These are phyloP conservation scores for Yarrowia phangngaensis DNA, from an alignment of 805 yeast species.

Conservation along the genomic window DNA sequence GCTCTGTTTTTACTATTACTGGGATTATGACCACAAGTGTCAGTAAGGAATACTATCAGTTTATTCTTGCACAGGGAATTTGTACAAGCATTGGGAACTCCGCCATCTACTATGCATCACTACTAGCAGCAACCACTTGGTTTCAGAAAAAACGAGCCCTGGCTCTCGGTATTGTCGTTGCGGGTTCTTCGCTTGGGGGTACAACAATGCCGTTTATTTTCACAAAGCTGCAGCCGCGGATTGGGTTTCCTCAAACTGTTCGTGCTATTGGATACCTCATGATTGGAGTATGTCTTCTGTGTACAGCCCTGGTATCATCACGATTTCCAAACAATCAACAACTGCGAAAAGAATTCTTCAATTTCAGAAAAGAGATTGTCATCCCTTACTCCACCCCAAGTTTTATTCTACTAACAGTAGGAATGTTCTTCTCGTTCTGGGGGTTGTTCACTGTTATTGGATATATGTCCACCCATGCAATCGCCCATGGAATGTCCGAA, in stretches of 20 bases:
- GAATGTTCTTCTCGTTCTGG: slow-evolving; percentile 46
- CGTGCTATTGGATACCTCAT: slow-evolving; percentile 46
- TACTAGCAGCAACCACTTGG: slow-evolving; percentile 56
- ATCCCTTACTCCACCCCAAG: slow-evolving; percentile 10
- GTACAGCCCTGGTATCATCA: slow-evolving; percentile 38
- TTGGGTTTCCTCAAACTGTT: slow-evolving; percentile 62
- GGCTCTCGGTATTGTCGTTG: slow-evolving; percentile 59
- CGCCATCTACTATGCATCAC: slow-evolving; percentile 49
- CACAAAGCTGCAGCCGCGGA: slow-evolving; percentile 43
- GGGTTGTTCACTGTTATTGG: slow-evolving; percentile 51
- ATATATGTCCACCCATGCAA: slow-evolving; percentile 55
- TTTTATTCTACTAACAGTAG: slow-evolving; percentile 35
- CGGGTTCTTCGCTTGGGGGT: slow-evolving; percentile 69
- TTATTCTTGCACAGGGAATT: slow-evolving; percentile 53
- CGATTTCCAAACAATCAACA: slow-evolving; percentile 36
- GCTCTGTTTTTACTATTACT: slow-evolving; percentile 45
- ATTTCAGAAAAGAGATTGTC: slow-evolving; percentile 27
- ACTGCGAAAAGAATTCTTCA: slow-evolving; percentile 32
- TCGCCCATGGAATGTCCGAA: slow-evolving; percentile 32
- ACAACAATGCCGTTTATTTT: slow-evolving; percentile 55
- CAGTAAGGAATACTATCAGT: slow-evolving; percentile 53
- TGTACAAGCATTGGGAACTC: slow-evolving; percentile 48
- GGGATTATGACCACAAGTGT: slow-evolving; percentile 54
- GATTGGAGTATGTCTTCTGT: slow-evolving; percentile 33
- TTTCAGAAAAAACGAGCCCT: slow-evolving; percentile 54